These are phyloP conservation scores for Clavariopsis aquatica DNA, from an alignment of 495 filamentous ascomycete species.

Conservation along the genomic window DNA sequence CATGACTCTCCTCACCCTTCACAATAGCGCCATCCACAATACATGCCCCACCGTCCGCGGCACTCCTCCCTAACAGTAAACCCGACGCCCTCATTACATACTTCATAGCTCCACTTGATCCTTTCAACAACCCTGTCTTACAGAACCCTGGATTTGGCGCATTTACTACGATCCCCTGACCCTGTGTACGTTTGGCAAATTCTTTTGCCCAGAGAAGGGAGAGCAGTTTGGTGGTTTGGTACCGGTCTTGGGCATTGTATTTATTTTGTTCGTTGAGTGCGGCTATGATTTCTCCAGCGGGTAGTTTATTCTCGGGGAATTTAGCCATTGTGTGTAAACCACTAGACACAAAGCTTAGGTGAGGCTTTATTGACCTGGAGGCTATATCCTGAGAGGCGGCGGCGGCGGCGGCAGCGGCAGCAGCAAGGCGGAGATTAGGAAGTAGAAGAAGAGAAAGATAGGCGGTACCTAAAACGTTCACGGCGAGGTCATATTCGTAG, in stretches of 20 bases:
- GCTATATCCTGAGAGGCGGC: not conserved
- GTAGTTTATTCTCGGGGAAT: constrained; percentile 11
- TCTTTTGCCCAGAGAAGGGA: constrained; percentile 9
- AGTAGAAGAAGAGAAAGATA: constrained; percentile 10
- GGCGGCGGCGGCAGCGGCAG: too few relatives aligned
- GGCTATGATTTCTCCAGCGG: not conserved
- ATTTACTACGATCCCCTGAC: constrained; percentile 4
- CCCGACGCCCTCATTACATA: constrained; percentile 1
- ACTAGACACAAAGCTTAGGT: constrained; percentile 14
- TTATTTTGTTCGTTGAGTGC: constrained; percentile 8
- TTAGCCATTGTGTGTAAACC: constrained; percentile 13
- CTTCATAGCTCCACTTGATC: constrained; percentile 1
- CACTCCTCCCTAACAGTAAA: not conserved
- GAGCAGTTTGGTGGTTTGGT: constrained; percentile 5
- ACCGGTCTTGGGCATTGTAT: constrained; percentile 4
- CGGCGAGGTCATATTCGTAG: constrained; percentile 3
- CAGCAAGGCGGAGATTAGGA: constrained; percentile 6
- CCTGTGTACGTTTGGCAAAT: not conserved
- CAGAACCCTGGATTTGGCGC: constrained; percentile 17
- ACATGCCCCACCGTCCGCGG: constrained; percentile 7
- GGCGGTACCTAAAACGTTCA: constrained; percentile 10
- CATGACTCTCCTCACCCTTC: constrained; percentile 14
- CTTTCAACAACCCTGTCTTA: constrained; percentile 3
- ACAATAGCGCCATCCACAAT: constrained; percentile 11
- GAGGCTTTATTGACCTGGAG: constrained; percentile 2